Base-by-base conservation (phyloP, 2,329 filamentous ascomycete genomes). In the Colletotrichum sp. region DNA sequence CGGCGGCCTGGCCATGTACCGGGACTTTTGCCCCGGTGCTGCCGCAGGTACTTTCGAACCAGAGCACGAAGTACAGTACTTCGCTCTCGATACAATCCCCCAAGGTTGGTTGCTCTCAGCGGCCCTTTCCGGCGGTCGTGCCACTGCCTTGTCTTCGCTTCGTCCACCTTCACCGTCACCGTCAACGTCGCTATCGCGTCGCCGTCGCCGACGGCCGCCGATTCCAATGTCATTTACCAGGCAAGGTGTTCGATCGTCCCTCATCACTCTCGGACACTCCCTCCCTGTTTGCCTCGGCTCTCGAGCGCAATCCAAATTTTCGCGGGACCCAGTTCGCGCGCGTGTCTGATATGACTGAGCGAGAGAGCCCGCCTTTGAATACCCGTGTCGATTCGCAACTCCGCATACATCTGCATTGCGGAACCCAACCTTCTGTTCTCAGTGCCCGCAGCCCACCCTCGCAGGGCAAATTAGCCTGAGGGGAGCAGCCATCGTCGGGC, bases 391-490 rank as follows among this genome's bases (percentile, higher is more conserved):
- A 64, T 26, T 44, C 24, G 34, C 63, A 57, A 63, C 55, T 75
- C 69, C 69, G 68, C 72, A 60, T 65, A 28, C 68, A 71, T 67
- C 12, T 71, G 39, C 39, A 52, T 3, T 52, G 44, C 44, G 57
- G 39, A 68, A 55, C n/a, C 26, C 48, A 71, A 39, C 62, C 22
- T 67, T 44, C 62, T 60, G 48, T 71, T 16, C 44, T 48, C n/a
- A 55, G 34, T 52, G 44, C 44, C 44, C 44, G 44, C 44, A 52
- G 68, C 15, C 39, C 68, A 72, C 36, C 44, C 55, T 62, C 30
- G 36, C 68, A 66, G 55, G 39, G 69, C 69, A 68, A 72, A 75
- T 72, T 59, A 75, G 26, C 63, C 62, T 75, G 72, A 71, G 55
- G 48, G 67, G 36, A 16, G 34, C 22, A 59, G 63, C 63, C 72